These are phyloP conservation scores for Ceratobasidium sp. DNA, from an alignment of 1,284 basidiomycete genomes.

Conservation along the genomic window DNA sequence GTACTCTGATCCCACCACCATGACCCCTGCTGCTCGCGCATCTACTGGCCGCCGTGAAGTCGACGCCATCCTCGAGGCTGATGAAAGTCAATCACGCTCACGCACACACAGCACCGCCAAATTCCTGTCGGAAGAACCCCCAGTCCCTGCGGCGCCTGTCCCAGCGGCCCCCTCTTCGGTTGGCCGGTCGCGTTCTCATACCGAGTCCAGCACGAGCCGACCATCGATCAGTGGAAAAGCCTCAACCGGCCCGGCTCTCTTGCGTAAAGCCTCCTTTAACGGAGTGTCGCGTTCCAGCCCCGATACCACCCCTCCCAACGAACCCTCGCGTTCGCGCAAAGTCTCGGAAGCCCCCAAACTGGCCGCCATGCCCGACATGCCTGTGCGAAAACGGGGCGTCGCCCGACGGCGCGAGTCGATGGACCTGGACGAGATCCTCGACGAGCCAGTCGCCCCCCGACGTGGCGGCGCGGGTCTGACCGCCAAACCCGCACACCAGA, in stretches of 20 bases:
- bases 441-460: constrained; percentile 57
- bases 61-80: constrained; percentile 62
- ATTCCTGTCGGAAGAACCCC: constrained; percentile 41
- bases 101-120: constrained; percentile 46
- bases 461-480: constrained; percentile 48
- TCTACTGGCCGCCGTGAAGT: constrained; percentile 57
- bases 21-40: constrained; percentile 13
- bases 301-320: constrained; percentile 22
- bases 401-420: constrained; percentile 68
- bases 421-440: constrained; percentile 75
- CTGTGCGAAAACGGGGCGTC: constrained; percentile 49
- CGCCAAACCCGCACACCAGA: constrained; percentile 45
- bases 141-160: constrained; percentile 11
- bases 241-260: constrained; percentile 18
- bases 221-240: constrained; percentile 22
- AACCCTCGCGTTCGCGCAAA: constrained; percentile 32
- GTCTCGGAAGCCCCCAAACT: constrained; percentile 31
- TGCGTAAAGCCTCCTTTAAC: constrained; percentile 34
- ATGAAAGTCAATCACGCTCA: constrained; percentile 47
- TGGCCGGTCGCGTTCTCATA: constrained; percentile 45
- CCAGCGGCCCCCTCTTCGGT: constrained; percentile 23
- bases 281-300: constrained; percentile 24
- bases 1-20: constrained; percentile 2
- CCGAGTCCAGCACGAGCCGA: constrained; percentile 40
- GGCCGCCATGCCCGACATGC: constrained; percentile 7